A percentile compares a stretch with the other conserved stretches of the same genome.
Evolutionary conservation across 1,284 basidiomycete genomes (phyloP).

Genomic region (Sparassis latifolia): DNA sequence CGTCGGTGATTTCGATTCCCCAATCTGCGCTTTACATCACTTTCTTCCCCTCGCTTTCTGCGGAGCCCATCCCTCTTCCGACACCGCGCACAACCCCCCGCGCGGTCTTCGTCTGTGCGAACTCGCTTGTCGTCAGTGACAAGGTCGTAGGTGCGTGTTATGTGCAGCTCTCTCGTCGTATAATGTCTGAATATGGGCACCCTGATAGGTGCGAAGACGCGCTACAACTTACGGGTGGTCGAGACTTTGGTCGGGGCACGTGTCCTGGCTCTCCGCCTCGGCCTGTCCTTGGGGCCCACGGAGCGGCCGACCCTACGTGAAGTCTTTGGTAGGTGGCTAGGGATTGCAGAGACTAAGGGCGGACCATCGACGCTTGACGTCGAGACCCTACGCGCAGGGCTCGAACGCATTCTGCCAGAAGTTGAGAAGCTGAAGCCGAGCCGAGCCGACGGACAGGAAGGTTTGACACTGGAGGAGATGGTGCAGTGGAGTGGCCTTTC

Average conservation of each 20-base stretch:
- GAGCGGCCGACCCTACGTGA: constrained; percentile 40
- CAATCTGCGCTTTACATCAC: constrained; percentile 72
- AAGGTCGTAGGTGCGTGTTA: constrained; percentile 48
- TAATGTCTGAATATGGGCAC: neutral
- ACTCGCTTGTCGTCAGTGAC: constrained; percentile 80
- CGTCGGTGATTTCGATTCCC: constrained; percentile 68
- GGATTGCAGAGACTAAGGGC: constrained; percentile 35
- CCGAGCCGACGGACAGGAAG: constrained; percentile 33
- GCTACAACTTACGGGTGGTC: constrained; percentile 85
- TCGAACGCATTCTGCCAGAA: constrained; percentile 42
- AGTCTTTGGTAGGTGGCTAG: constrained; percentile 45
- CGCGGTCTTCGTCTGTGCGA: constrained; percentile 74
- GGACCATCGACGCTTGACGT: constrained; percentile 33
- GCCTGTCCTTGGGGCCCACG: constrained; percentile 30
- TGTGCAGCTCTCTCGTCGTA: neutral
- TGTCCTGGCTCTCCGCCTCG: constrained; percentile 56
- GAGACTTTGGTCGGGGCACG: constrained; percentile 79
- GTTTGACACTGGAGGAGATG: constrained; percentile 71
- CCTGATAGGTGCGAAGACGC: constrained; percentile 50
- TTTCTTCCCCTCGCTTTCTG: constrained; percentile 73
- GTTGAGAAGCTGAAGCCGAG: constrained; percentile 48
- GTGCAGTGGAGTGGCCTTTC: constrained; percentile 55
- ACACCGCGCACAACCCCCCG: constrained; percentile 32
- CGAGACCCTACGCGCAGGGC: constrained; percentile 37
- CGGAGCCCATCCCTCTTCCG: constrained; percentile 58